Percentiles rank a stretch among this genome's conserved stretches.
Evolutionary conservation across 1,139 yeast genomes (phyloP).

Genomic region (Cylindricascospora bacillispora): DNA sequence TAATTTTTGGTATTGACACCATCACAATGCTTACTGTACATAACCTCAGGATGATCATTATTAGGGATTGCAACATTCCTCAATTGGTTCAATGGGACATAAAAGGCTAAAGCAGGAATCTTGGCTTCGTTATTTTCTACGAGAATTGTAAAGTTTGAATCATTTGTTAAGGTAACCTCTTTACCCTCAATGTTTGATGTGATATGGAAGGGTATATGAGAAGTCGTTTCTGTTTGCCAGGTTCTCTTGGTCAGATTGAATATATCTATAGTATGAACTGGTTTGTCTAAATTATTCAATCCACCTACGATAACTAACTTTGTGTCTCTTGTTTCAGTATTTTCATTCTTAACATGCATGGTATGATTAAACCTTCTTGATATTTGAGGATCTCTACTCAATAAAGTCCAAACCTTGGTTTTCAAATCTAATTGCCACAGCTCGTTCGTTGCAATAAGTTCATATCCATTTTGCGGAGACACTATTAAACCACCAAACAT

Average conservation of each 20-base stretch:
- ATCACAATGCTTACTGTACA: background rate
- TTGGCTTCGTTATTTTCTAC: constrained; percentile 23
- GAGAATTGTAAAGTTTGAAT: constrained; percentile 18
- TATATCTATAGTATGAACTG: constrained; percentile 34
- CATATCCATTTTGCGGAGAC: constrained; percentile 23
- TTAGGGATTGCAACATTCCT: too few species aligned
- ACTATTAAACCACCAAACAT: constrained; percentile 49
- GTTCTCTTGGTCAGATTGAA: constrained; percentile 40
- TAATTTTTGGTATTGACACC: background rate
- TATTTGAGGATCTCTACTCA: constrained; percentile 33
- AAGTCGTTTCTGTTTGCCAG: constrained; percentile 30
- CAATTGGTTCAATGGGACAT: constrained; percentile 11
- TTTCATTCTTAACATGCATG: constrained; percentile 34
- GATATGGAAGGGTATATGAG: constrained; percentile 8
- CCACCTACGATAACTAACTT: constrained; percentile 58
- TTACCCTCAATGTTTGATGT: constrained; percentile 16
- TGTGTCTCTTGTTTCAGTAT: constrained; percentile 34
- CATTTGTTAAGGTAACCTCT: constrained; percentile 11
- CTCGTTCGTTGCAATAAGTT: constrained; percentile 45
- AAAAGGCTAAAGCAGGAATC: constrained; percentile 20
- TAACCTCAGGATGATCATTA: too few species aligned
- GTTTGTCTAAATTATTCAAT: constrained; percentile 32
- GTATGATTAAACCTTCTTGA: constrained; percentile 40
- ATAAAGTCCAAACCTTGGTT: constrained; percentile 38
- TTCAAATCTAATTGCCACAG: constrained; percentile 53